Base-by-base conservation (phyloP, 2,329 filamentous ascomycete species). In the Colletotrichum higginsianum region DNA sequence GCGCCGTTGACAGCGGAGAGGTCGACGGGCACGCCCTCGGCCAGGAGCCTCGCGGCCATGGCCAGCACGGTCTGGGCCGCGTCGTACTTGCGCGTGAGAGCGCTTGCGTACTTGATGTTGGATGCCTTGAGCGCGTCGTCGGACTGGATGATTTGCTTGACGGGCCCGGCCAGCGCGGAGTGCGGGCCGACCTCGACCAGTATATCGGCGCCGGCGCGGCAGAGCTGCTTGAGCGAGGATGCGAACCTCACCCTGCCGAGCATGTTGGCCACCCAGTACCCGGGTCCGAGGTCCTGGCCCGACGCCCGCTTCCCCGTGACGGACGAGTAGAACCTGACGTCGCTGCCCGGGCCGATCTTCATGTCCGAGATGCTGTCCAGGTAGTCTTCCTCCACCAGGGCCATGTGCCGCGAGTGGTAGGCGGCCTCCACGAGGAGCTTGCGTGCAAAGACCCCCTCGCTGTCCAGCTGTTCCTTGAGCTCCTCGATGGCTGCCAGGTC, bases 401-500 rank as follows among this genome's bases (percentile, higher is more conserved):
- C 46, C 65, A 67, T 67, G 35, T 42, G 56, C 16, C 47, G 38
- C 16, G 65, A 67, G 42, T 67, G 65, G n/a, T 67, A 67, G 5
- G 65, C 65, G 16, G 49, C 47, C 23, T 46, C 65, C n/a, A 67
- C 65, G 4, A 46, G 18, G 2, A 67, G 65, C 26, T 61, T 53
- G 6, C 65, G 44, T 15, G 56, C 47, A 40, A 52, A 52, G 38
- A 61, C 13, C 2, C 57, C 57, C 47, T 61, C 49, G 12, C 18
- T 78, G 50, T 86, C 80, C n/a, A 85, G 71, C 46, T 77, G 75
- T 1, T 73, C 68, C 0, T 76, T 81, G 3, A 88, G 77, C 72
- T 82, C 78, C 0, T 74, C 50, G 9, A 84, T 82, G 2, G 89
- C 78, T 3, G 81, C 82, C 0, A 77, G 74, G 40, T 82, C 80